Evolutionary conservation across 1,284 basidiomycete species (phyloP), one percentile per base, ranked within the genome.

Genomic region (Boletus calvinii): DNA sequence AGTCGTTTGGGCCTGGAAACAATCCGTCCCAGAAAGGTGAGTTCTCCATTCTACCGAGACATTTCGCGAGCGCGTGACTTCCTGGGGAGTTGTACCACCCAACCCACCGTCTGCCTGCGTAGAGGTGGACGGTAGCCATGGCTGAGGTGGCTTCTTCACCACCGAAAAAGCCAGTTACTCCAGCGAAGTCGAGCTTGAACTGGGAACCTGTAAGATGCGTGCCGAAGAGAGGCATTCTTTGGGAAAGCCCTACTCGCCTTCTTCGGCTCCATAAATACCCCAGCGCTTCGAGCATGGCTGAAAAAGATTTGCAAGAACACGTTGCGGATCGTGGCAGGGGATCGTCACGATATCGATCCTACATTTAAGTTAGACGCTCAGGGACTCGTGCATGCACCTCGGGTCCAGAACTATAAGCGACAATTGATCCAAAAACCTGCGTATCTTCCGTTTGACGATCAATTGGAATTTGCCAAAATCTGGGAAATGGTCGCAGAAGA

Each of bases 41-140:
- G 34, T 63, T 59, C 0, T 69, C 69, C 46, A 69, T 60, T 37
- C 50, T 38, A 8, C 62, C 67, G 24, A 67, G 71, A 8, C 56
- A 54, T 38, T 60, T 65, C 12, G 64, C 68, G 10, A 70, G 39
- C 1, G 45, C 52, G 35, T 66, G 69, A 43, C 65, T 62, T 13
- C 68, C 68, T 3, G 68, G 68, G 7, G 63, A 61, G 15, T 70
- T 71, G 45, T 57, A 71, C 70, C 70, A 70, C 4, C 68, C 68
- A n/a, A 71, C 41, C 60, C 59, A 70, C 6, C 55, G 62, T 36
- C 61, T 59, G 4, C 57, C 58, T 36, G 46, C 24, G 43, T 59
- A 69, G 11, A 71, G 47, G 29, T 65, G 61, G 30, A 71, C 56
- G 6, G 62, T 63, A 9, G 46, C 50, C 65, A 70, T 71, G 15